Evolutionary conservation across 495 filamentous ascomycete genomes (phyloP).

Genomic region (Hypoxylon cercidicola): DNA sequence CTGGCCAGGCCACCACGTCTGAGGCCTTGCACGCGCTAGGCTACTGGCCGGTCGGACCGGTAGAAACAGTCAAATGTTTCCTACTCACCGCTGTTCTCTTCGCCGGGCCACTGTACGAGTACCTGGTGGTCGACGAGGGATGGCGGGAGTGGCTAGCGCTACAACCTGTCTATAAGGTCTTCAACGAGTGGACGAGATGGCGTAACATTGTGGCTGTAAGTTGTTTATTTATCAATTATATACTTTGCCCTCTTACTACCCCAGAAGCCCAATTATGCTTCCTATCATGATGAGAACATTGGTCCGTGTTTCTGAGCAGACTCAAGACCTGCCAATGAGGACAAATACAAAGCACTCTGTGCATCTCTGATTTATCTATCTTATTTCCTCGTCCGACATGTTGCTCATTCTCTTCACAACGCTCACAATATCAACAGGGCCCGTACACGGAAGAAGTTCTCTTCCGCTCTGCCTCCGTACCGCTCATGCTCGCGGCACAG

Average conservation of each 20-base stretch:
- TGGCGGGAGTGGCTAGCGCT: constrained; percentile 72
- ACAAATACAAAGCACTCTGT: constrained; percentile 76
- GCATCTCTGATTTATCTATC: constrained; percentile 78
- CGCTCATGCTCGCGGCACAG: constrained; percentile 81
- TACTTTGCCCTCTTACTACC: constrained; percentile 6
- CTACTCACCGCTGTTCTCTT: constrained; percentile 83
- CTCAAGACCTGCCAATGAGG: constrained; percentile 96
- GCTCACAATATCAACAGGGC: constrained; percentile 62
- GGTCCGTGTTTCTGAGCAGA: constrained; percentile 99
- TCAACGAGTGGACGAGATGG: constrained; percentile 61
- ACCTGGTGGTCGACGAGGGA: constrained; percentile 72
- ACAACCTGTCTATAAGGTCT: constrained; percentile 44
- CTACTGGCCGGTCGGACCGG: constrained; percentile 74
- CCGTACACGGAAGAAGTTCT: constrained; percentile 93
- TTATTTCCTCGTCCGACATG: not conserved
- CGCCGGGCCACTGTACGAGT: constrained; percentile 82
- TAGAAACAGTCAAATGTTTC: constrained; percentile 67
- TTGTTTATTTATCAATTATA: constrained; percentile 16
- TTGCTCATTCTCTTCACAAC: not conserved
- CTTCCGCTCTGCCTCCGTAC: constrained; percentile 86
- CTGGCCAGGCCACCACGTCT: constrained; percentile 45
- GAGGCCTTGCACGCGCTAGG: constrained; percentile 74
- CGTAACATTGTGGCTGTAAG: constrained; percentile 66
- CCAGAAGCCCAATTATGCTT: too few species aligned
- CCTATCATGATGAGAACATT: constrained; percentile 71